phyloP scores from a whole-genome alignment of 257 asterid genomes.

The Dorcoceras hygrometricum region DNA sequence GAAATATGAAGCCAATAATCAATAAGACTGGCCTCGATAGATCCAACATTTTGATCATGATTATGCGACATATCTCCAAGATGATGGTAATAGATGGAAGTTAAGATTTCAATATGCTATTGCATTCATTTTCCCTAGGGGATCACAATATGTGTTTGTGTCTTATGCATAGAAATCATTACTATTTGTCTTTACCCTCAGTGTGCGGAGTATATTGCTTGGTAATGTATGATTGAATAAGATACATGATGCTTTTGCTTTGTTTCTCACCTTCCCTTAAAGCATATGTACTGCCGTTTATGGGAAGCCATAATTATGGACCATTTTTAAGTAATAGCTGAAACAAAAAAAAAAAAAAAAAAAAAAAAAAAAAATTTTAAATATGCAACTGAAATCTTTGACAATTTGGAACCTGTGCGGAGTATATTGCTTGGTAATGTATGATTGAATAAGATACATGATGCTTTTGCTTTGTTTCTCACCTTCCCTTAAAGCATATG shows the following conservation, averaged over 20 bases:
- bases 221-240: neutral
- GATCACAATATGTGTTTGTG: neutral
- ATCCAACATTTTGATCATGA: too few relatives aligned
- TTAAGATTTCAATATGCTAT: neutral
- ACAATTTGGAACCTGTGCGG: too few relatives aligned
- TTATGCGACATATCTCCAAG: too few relatives aligned
- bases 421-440: neutral
- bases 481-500: neutral
- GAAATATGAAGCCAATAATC: too few relatives aligned
- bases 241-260: neutral
- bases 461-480: neutral
- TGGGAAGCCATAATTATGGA: neutral
- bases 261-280: neutral
- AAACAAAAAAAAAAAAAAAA: too few relatives aligned
- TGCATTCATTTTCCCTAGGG: neutral
- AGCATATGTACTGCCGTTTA: neutral
- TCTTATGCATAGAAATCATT: neutral
- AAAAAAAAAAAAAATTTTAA: too few relatives aligned
- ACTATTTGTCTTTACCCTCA: neutral
- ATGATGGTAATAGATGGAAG: too few relatives aligned
- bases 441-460: neutral
- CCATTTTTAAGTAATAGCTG: neutral
- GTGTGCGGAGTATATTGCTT: neutral
- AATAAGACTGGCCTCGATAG: too few relatives aligned
- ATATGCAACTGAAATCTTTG: neutral